Conservation (phyloP, 352 stramenopile species). For the Pythium brassicae region DNA sequence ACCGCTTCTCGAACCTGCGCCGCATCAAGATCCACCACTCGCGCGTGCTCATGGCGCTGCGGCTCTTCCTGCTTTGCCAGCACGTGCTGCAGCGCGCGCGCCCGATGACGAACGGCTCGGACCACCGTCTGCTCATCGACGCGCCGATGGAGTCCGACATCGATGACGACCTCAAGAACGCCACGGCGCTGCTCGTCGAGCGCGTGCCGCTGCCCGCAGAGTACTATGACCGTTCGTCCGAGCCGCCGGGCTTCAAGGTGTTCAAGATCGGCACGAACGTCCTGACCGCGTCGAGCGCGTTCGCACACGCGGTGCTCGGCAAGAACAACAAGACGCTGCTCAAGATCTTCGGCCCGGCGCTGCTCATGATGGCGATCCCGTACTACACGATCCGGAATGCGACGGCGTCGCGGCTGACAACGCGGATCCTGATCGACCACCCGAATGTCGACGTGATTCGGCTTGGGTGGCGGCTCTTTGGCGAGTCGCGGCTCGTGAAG, state of each 20-base stretch:
- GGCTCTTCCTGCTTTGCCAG: constrained; percentile 78
- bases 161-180: constrained; percentile 85
- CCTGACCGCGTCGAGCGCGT: constrained; percentile 69
- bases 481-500: constrained; percentile 71
- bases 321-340: constrained; percentile 62
- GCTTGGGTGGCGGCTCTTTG: constrained; percentile 80
- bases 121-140: constrained; percentile 78
- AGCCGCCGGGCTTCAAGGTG: constrained; percentile 68
- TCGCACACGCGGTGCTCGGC: constrained; percentile 69
- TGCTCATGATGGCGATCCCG: constrained; percentile 70
- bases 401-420: constrained; percentile 70
- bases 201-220: constrained; percentile 75
- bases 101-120: constrained; percentile 62
- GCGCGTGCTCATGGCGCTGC: constrained; percentile 78
- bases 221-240: constrained; percentile 81
- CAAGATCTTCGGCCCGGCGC: constrained; percentile 40
- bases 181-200: constrained; percentile 73
- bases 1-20: constrained; percentile 79
- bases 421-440: constrained; percentile 74
- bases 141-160: constrained; percentile 83
- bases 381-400: constrained; percentile 79
- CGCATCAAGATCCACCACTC: constrained; percentile 84
- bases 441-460: constrained; percentile 83
- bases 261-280: constrained; percentile 85
- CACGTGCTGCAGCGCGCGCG: constrained; percentile 77